Base-by-base conservation (phyloP, 768 basidiomycete species). In the Suillus ampliporus region DNA sequence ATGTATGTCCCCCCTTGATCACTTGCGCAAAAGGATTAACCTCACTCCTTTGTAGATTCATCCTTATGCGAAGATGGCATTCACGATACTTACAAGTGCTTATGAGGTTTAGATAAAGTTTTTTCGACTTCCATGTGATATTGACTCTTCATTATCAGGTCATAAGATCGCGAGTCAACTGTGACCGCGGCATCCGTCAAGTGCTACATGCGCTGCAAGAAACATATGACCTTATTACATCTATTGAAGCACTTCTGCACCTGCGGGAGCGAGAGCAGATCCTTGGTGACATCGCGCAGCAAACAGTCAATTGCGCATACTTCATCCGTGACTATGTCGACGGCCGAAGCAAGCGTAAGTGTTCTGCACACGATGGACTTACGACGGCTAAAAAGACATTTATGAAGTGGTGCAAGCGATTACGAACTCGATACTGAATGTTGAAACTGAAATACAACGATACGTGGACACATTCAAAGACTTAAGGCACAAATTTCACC, bases 221-320 rank as follows among this genome's bases (percentile, higher is more conserved):
- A 8, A 58, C 58, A 17, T 58, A 62, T 28, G 17, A 40, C 17
- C 63, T 65, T 35, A 41, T 65, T 11, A 21, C 40, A 1, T 58
- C 58, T 3, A 35, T 56, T 1, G 50, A 65, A 2, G 37, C 61
- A 21, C 44, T 65, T 11, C 9, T 14, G n/a, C 26, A 19, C 8
- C 57, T 65, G 21, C 37, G 35, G 13, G 38, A 38, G 5, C 50
- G 60, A 4, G 23, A 8, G 1, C 23, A 54, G 15, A 54, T 63
- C 50, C 54, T 65, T 14, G 1, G 7, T 8, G 37, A 37, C 4
- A 56, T 75, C 56, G 54, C 63, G 4, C 53, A 63, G 17, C 72
- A 75, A 60, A 69, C 69, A 1, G 64, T 65, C 7, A 72, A 75
- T 51, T 75, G 74, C 48, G 69, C 65, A 5, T 73, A 72, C 61